phyloP scores from a whole-genome alignment of 192 early-diverging fungal genomes.

The Backusella luteola region DNA sequence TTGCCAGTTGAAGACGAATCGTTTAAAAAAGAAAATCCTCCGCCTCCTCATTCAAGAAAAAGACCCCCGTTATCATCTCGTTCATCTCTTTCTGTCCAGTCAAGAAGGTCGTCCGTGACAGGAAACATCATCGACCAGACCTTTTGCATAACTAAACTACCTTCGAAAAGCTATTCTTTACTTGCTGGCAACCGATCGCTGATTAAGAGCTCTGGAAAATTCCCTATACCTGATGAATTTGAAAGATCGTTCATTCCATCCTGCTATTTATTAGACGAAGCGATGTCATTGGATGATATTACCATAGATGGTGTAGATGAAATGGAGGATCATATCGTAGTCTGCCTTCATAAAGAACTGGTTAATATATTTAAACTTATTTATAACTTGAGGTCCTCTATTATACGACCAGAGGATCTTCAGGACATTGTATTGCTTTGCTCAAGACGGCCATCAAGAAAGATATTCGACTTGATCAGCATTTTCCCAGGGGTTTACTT shows the following conservation, averaged over 20 bases:
- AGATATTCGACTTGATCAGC: slow-evolving; percentile 39
- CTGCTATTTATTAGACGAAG: slow-evolving; percentile 18
- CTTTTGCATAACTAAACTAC: slow-evolving; percentile 6
- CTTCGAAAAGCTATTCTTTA: slow-evolving; percentile 6
- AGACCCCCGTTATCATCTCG: neutral
- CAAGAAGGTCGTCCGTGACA: neutral
- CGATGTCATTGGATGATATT: slow-evolving; percentile 1
- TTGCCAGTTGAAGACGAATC: neutral
- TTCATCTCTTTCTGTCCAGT: neutral
- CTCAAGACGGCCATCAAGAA: slow-evolving; percentile 25
- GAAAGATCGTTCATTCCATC: neutral
- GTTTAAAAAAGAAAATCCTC: neutral
- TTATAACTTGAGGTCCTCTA: slow-evolving; percentile 30
- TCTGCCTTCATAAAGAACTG: slow-evolving; percentile 39
- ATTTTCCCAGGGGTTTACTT: slow-evolving; percentile 43
- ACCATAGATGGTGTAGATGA: neutral
- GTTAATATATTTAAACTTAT: slow-evolving; percentile 28
- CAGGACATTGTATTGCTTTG: slow-evolving; percentile 46
- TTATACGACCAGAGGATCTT: slow-evolving; percentile 35
- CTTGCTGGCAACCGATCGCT: neutral
- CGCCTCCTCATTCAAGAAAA: neutral
- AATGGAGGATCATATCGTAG: slow-evolving; percentile 35
- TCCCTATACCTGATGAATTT: neutral
- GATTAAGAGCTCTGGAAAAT: neutral
- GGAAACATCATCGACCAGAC: slow-evolving; percentile 1